These are phyloP conservation scores for Diphasiastrum complanatum DNA, from an alignment of 83 land plant species.

Conservation along the genomic window DNA sequence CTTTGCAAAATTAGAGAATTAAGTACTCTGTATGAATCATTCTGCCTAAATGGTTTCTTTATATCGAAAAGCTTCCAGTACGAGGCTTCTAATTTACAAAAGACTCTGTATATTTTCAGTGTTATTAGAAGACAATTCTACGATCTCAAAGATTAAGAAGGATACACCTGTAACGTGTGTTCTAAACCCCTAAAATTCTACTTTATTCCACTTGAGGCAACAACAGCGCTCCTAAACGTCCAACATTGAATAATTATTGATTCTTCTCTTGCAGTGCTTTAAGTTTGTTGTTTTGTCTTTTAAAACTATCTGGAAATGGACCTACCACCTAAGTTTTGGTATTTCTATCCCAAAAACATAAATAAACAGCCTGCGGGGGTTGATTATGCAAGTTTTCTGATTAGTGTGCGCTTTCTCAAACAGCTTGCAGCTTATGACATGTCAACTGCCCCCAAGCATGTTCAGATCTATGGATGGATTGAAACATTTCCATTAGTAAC, in stretches of 20 bases:
- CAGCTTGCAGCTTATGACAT: conserved; percentile 87
- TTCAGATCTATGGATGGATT: conserved; percentile 68
- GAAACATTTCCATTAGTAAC: conserved; percentile 15
- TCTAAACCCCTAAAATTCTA: too few relatives aligned
- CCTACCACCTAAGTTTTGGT: neutral
- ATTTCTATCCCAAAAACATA: neutral
- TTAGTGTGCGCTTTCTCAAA: conserved; percentile 6
- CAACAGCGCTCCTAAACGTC: too few relatives aligned
- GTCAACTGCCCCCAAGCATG: conserved; percentile 79
- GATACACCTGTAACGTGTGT: too few relatives aligned
- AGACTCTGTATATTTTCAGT: too few relatives aligned
- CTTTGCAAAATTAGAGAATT: too few relatives aligned
- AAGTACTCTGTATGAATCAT: too few relatives aligned
- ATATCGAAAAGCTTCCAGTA: too few relatives aligned
- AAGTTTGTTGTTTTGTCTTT: neutral
- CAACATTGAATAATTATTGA: neutral
- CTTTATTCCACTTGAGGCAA: too few relatives aligned
- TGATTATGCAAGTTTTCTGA: neutral
- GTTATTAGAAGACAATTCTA: too few relatives aligned
- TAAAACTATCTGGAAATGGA: neutral
- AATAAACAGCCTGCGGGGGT: neutral
- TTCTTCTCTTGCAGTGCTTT: neutral
- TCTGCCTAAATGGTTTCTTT: too few relatives aligned
- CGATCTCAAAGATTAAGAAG: too few relatives aligned
- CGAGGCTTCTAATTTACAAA: too few relatives aligned